A percentile compares a stretch with the other conserved stretches of the same genome.
Conservation (phyloP, 2,329 filamentous ascomycete genomes). For the Aspergillus luchuensis region DNA sequence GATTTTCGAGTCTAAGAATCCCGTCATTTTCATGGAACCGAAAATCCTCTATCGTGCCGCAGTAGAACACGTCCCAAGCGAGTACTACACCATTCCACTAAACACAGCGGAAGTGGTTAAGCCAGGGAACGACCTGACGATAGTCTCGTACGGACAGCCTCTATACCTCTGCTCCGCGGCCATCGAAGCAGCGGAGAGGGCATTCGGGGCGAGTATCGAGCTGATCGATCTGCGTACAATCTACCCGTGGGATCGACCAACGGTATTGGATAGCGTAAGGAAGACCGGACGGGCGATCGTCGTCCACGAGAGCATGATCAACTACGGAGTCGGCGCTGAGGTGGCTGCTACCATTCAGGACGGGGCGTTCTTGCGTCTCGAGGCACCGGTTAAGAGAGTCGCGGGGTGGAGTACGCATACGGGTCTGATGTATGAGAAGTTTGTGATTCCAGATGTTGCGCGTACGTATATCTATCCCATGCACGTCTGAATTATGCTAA, state of each 20-base stretch:
- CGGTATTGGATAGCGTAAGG: constrained; percentile 76
- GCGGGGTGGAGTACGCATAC: constrained; percentile 89
- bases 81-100: constrained; percentile 78
- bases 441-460: constrained; percentile 81
- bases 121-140: constrained; percentile 75
- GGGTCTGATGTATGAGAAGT: constrained; percentile 75
- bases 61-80: constrained; percentile 84
- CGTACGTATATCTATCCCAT: constrained; percentile 60
- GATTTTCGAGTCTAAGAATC: constrained; percentile 76
- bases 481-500: constrained; percentile 2
- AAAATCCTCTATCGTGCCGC: constrained; percentile 91
- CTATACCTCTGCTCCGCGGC: constrained; percentile 80
- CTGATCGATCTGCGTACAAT: constrained; percentile 85
- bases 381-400: constrained; percentile 81
- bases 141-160: constrained; percentile 87
- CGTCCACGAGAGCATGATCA: constrained; percentile 90
- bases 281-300: constrained; percentile 87
- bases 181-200: constrained; percentile 73
- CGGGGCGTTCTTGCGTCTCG: constrained; percentile 77
- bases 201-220: constrained; percentile 75
- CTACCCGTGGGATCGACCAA: constrained; percentile 87
- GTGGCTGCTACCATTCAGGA: constrained; percentile 88
- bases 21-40: constrained; percentile 90
- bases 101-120: constrained; percentile 84
- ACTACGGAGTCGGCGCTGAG: constrained; percentile 85